Evolutionary conservation across 108 stramenopile genomes (phyloP), one percentile per base, ranked within the genome.

Genomic region (Aurantiochytrium sp.): DNA sequence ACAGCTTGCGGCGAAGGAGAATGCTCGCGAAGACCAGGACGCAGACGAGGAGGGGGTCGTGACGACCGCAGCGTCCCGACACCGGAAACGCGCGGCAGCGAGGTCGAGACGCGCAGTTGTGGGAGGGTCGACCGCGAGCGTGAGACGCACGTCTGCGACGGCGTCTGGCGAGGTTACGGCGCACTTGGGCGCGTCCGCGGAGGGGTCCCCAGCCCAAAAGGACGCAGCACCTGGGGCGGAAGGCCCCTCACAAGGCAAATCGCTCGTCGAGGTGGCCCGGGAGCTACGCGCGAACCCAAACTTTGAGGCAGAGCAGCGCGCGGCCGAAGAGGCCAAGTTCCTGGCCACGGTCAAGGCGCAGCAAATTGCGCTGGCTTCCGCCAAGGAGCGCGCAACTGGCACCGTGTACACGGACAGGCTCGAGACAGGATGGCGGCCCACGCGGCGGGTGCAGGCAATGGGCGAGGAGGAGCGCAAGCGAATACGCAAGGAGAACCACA

Each of bases 361-460:
- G 88, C 97, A 97, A 30, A 97, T 98, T 86, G 98, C 99, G 4
- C 91, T 99, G 69, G 95, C 97, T 90, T 96, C 96, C 32, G 97
- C 96, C 30, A 92, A 94, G 24, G 99, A 99, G 89, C 85, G 94
- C 31, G 98, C 99, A 37, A 89, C 94, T 89, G 98, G 98, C 0
- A 90, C 94, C 2, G 87, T 91, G 48, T 98, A 97, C 89, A 90
- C 89, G 55, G 87, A 95, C 10, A 87, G 95, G 32, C 89, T 99
- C 68, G 95, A 93, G 55, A 95, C 96, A 4, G 93, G 93, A 36
- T 99, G 99, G 99, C 88, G 92, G 17, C 93, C 95, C n/a, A 97
- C 98, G 0, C 68, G 86, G 30, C 90, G 93, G 68, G 94, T 98
- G 55, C 55, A 95, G 32, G 89, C 92, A 36, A 91, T 96, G 92